Evolutionary conservation across 345 rosid genomes (phyloP), one percentile per base, ranked within the genome.

Genomic region (Euclidium syriacum): DNA sequence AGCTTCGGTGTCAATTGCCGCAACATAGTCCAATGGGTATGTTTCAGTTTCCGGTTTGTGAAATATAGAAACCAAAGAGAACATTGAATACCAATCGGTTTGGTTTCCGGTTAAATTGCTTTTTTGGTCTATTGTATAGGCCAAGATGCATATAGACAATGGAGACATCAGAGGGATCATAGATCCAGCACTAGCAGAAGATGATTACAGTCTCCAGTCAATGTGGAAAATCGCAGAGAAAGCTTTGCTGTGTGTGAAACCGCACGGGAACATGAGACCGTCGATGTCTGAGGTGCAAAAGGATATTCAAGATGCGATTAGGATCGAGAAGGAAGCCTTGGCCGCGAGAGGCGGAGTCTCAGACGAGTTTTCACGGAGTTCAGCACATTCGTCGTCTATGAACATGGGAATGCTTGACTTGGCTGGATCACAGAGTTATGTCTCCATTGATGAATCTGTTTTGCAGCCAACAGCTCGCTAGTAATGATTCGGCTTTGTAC

Each of bases 171-270:
- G 88, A 55, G 86, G 90, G 62, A 86, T 95, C 73, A 85, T 95
- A 5, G 99, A 95, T 73, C 96, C 85, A 1, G 73, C 72, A 0
- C 56, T 95, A n/a, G 42, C 17, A 1, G 39, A 17, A 12, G 73
- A 83, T 6, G 95, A 83, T 14, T 95, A 86, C 11, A 95, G 92
- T 64, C 82, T 90, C 34, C 99, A 95, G 36, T 85, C 99, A 0
- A 88, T 95, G 94, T 95, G 99, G 99, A 95, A 95, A 77, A 86
- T 95, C 12, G 99, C 96, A 0, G 99, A 95, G 84, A 90, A 83
- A 58, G 99, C 99, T 3, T 52, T 90, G 67, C 73, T 85, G 78
- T 95, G 99, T 5, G 96, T 95, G 52, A 86, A 73, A 67, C 91
- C 99, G 8, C 96, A 90, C 22, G 98, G 99, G 22, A 75, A 83